Evolutionary conservation across 352 stramenopile genomes (phyloP).

Genomic region (Globisporangium nagaii): DNA sequence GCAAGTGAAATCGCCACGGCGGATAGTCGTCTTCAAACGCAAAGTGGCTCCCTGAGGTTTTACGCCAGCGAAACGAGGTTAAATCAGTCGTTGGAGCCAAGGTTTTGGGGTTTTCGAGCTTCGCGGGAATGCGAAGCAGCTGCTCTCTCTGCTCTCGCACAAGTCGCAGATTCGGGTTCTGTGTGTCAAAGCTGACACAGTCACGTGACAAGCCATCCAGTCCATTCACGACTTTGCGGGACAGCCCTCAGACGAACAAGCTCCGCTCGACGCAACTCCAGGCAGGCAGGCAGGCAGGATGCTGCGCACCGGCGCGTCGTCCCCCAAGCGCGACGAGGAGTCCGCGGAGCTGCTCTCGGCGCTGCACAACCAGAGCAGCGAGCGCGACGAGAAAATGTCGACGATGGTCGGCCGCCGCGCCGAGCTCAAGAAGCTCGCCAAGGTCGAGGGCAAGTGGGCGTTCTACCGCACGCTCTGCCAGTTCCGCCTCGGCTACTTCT

Average conservation of each 20-base stretch:
- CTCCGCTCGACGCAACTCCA: neutral
- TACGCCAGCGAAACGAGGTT: no score
- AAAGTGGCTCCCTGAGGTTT: no score
- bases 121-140: no score
- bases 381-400: slow-evolving; percentile 50
- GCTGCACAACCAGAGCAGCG: slow-evolving; percentile 21
- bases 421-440: slow-evolving; percentile 68
- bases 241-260: neutral
- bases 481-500: slow-evolving; percentile 85
- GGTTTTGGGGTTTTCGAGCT: no score
- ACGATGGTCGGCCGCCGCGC: slow-evolving; percentile 49
- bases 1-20: no score
- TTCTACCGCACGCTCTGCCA: slow-evolving; percentile 78
- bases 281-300: slow-evolving; percentile 6
- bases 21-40: no score
- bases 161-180: slow-evolving; percentile 10
- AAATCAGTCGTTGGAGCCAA: no score
- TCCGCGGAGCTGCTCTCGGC: slow-evolving; percentile 11
- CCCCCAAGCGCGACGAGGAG: slow-evolving; percentile 9
- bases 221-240: slow-evolving; percentile 7
- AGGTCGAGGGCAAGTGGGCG: slow-evolving; percentile 53
- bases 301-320: neutral
- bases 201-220: neutral
- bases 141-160: neutral
- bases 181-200: neutral